These are phyloP conservation scores for Torulaspora pretoriensis DNA, from an alignment of 1,139 yeast genomes.

Conservation along the genomic window DNA sequence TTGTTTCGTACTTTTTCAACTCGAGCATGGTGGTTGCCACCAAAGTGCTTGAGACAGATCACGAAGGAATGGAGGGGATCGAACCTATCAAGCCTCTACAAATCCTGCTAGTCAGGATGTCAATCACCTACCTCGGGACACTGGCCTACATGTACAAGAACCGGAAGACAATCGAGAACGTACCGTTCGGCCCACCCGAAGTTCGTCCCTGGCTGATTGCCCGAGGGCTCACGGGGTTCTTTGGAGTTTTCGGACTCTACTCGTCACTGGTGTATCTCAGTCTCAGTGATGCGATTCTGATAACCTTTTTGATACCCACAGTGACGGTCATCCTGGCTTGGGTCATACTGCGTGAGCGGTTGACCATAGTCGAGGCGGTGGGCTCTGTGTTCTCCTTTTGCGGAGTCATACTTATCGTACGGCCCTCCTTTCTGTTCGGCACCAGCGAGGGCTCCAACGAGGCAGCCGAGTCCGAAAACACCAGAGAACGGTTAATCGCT, in stretches of 20 bases:
- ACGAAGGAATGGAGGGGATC: constrained; percentile 18
- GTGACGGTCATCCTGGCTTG: constrained; percentile 75
- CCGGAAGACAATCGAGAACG: constrained; percentile 47
- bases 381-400: constrained; percentile 65
- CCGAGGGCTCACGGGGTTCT: constrained; percentile 74
- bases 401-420: constrained; percentile 78
- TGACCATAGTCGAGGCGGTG: constrained; percentile 59
- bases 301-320: constrained; percentile 74
- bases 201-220: constrained; percentile 50
- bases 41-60: constrained; percentile 63
- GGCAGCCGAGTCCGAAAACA: constrained; percentile 20
- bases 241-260: constrained; percentile 75
- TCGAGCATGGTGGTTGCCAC: constrained; percentile 74
- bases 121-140: constrained; percentile 60
- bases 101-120: constrained; percentile 72
- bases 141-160: constrained; percentile 50
- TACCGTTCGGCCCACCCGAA: constrained; percentile 67
- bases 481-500: constrained; percentile 46
- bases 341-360: constrained; percentile 60
- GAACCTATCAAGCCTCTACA: constrained; percentile 63
- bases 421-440: constrained; percentile 76
- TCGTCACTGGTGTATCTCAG: constrained; percentile 70
- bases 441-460: constrained; percentile 2
- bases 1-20: constrained; percentile 63
- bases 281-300: constrained; percentile 73